These are phyloP conservation scores for Colletotrichum limetticola DNA, from an alignment of 2,329 filamentous ascomycete species.

Conservation along the genomic window DNA sequence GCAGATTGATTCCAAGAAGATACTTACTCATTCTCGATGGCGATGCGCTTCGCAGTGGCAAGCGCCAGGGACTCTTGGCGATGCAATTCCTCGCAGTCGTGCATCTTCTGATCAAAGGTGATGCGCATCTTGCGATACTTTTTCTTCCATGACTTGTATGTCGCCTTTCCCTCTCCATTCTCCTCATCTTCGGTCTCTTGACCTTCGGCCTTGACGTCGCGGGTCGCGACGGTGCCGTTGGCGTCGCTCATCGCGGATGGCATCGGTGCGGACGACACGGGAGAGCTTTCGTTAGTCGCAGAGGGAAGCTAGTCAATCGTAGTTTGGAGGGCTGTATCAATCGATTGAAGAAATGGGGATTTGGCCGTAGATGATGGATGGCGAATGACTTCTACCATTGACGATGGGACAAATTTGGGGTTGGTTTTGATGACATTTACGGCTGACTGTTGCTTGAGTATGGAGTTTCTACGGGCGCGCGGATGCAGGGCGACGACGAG, in stretches of 20 bases:
- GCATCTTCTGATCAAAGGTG: constrained; percentile 80
- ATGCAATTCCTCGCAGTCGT: constrained; percentile 84
- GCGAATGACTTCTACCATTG: constrained; percentile 1
- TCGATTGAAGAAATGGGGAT: not conserved
- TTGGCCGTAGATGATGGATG: not conserved
- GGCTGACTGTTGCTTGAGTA: constrained; percentile 4
- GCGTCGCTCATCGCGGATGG: constrained; percentile 44
- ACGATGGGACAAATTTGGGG: not conserved
- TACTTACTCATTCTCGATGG: constrained; percentile 91
- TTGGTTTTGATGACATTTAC: constrained; percentile 23
- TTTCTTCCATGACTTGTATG: constrained; percentile 82
- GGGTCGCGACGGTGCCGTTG: constrained; percentile 38
- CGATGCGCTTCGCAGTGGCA: constrained; percentile 83
- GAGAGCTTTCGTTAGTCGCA: constrained; percentile 5
- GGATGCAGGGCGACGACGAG: constrained; percentile 32
- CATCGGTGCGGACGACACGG: constrained; percentile 4
- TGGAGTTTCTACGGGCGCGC: constrained; percentile 26
- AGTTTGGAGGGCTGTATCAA: not conserved
- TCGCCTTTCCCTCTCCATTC: constrained; percentile 58
- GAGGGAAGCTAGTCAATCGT: constrained; percentile 7
- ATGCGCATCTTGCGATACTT: constrained; percentile 95
- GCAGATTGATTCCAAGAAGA: constrained; percentile 35
- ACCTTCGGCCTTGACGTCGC: constrained; percentile 55
- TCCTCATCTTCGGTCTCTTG: constrained; percentile 45
- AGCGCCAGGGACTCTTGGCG: constrained; percentile 83